Base-by-base conservation (phyloP, 1,284 basidiomycete species). In the Cutaneotrichosporon cavernicola region DNA sequence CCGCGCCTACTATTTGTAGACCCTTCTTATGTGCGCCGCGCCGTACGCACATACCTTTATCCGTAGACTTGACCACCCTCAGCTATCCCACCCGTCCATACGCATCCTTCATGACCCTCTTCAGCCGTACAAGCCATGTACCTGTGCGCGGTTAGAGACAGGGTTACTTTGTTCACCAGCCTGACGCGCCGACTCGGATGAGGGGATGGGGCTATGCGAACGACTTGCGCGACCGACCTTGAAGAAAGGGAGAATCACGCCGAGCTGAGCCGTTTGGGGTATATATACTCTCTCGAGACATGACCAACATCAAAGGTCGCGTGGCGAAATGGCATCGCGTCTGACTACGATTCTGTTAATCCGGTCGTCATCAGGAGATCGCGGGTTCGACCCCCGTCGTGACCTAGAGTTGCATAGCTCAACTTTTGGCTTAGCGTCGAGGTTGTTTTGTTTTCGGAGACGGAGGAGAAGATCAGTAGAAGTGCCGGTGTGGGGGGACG, bases 51-150 rank as follows among this genome's bases (percentile, higher is more conserved):
- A 46, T 32, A 16, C 14, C 51, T 52, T 16, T 5, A 26, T 56
- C 22, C 22, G 22, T 56, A 56, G 55, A 56, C 38, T 56, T 43
- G 38, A 56, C 55, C 38, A 46, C 55, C 55, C 55, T 43, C 38
- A 43, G 13, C 3, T 26, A 18, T 30, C 55, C 22, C 55, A 14
- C 9, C 36, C 55, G 38, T 43, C 55, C 55, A 43, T 26, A 21
- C 38, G 38, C 38, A 56, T 43, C 22, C 55, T 46, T 31, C 31
- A 10, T 34, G 56, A n/a, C 18, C 43, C 18, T 46, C 43, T 2
- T 18, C 18, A 46, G 43, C 43, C 18, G 8, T 46, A 46, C 43
- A 46, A 46, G 43, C 43, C 5, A 46, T 46, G 43, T 18, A 43
- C n/a, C 16, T 46, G 18, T n/a, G 43, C 18, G 18, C 16, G 18